phyloP scores from a whole-genome alignment of 164 flowering plant species.

The Liquidambar formosana region DNA sequence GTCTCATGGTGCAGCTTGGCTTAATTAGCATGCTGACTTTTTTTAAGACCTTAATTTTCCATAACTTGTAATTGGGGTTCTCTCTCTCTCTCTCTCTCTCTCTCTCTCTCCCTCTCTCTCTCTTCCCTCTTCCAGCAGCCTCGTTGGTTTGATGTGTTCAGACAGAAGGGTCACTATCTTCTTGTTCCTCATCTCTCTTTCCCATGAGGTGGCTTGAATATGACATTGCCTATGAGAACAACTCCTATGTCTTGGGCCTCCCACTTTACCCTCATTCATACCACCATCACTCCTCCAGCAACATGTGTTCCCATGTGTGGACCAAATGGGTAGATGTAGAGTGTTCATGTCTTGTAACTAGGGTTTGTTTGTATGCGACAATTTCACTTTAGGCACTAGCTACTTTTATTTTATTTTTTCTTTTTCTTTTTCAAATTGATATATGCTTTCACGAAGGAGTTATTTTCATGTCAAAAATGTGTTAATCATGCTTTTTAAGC shows the following conservation, averaged over 20 bases:
- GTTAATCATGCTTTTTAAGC: no score
- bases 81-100: no score
- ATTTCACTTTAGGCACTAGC: no score
- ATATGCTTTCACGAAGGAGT: no score
- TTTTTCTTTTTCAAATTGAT: no score
- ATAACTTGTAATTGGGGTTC: no score
- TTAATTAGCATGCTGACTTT: background rate
- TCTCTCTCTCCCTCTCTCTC: no score
- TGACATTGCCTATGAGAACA: conserved; percentile 30
- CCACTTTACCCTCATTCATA: conserved; percentile 9
- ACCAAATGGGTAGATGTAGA: conserved; percentile 21
- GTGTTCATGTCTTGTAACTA: conserved; percentile 4
- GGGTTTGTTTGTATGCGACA: no score
- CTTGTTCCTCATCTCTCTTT: conserved; percentile 38
- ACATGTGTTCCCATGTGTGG: conserved; percentile 27
- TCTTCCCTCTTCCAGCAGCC: conserved; percentile 8
- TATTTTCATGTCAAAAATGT: no score
- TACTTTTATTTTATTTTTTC: no score
- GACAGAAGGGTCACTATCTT: conserved; percentile 38
- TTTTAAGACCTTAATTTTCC: no score
- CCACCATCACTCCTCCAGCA: background rate
- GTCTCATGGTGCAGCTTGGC: conserved; percentile 9
- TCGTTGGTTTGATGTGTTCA: conserved; percentile 9
- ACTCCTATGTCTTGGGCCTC: conserved; percentile 22
- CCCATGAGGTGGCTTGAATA: conserved; percentile 52